A percentile compares a stretch with the other conserved stretches of the same genome.
These are phyloP conservation scores for Leccinellum rugosiceps DNA, from an alignment of 768 basidiomycete species.

Conservation along the genomic window DNA sequence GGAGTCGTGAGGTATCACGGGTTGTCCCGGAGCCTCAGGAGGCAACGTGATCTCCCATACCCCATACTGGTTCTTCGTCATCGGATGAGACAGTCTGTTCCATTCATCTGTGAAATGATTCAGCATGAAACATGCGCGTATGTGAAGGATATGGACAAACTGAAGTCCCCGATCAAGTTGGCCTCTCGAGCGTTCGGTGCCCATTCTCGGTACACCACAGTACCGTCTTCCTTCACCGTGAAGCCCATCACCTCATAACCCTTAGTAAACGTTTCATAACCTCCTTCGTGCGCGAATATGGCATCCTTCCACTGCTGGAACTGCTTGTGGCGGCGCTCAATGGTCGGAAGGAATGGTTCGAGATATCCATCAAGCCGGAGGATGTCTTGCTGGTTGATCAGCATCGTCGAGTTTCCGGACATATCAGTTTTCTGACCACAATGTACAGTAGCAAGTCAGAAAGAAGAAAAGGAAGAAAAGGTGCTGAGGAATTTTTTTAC, in stretches of 20 bases:
- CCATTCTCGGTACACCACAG: slow-evolving; percentile 91
- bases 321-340: slow-evolving; percentile 62
- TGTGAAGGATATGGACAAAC: slow-evolving; percentile 47
- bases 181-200: slow-evolving; percentile 87
- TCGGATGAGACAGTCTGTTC: slow-evolving; percentile 80
- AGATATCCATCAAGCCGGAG: slow-evolving; percentile 70
- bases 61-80: slow-evolving; percentile 83
- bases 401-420: slow-evolving; percentile 41
- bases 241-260: slow-evolving; percentile 67
- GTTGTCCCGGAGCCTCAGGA: slow-evolving; percentile 60
- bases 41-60: slow-evolving; percentile 85
- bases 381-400: slow-evolving; percentile 55
- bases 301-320: slow-evolving; percentile 75
- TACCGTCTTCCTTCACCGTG: slow-evolving; percentile 60
- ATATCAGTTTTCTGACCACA: slow-evolving; percentile 11
- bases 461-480: slow-evolving; percentile 5
- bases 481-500: slow-evolving; percentile 1
- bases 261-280: slow-evolving; percentile 63
- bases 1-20: slow-evolving; percentile 90
- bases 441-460: slow-evolving; percentile 1
- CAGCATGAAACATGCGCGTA: neutral
- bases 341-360: slow-evolving; percentile 66
- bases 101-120: slow-evolving; percentile 62
- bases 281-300: slow-evolving; percentile 79
- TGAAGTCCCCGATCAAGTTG: slow-evolving; percentile 92